phyloP scores from a whole-genome alignment of 352 stramenopile species.

The Phytophthora colocasiae region DNA sequence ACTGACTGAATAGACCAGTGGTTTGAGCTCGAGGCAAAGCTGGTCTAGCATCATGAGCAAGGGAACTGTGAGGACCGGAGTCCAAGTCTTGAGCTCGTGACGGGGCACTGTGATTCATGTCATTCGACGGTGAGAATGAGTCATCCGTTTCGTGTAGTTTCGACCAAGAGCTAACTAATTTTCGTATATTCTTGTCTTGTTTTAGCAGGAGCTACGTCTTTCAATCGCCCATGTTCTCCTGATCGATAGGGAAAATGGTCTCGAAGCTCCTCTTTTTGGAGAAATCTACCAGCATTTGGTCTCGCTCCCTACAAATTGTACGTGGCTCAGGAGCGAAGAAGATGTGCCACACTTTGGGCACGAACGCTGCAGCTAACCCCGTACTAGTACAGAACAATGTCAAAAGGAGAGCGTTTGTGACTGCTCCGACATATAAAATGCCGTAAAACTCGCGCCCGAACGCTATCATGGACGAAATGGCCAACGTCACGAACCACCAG shows the following conservation, averaged over 20 bases:
- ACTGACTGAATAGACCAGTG: slow-evolving; percentile 4
- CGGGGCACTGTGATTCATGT: slow-evolving; percentile 24
- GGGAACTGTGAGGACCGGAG: slow-evolving; percentile 12
- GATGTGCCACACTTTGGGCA: slow-evolving; percentile 41
- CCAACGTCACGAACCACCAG: slow-evolving; percentile 59
- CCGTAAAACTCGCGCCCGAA: slow-evolving; percentile 75
- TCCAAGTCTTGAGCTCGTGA: slow-evolving; percentile 12
- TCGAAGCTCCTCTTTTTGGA: slow-evolving; percentile 35
- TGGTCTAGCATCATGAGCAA: slow-evolving; percentile 7
- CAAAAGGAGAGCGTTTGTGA: slow-evolving; percentile 51
- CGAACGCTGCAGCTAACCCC: slow-evolving; percentile 41
- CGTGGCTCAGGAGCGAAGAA: slow-evolving; percentile 47
- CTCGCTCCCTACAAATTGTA: slow-evolving; percentile 61
- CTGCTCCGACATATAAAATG: slow-evolving; percentile 48
- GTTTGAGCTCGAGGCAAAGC: neutral
- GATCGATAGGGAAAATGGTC: slow-evolving; percentile 52
- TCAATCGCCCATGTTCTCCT: slow-evolving; percentile 15
- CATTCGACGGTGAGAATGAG: neutral
- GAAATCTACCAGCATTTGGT: slow-evolving; percentile 38
- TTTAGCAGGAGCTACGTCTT: neutral
- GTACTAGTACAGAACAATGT: slow-evolving; percentile 41
- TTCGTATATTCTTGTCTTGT: slow-evolving; percentile 1
- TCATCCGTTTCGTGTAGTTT: slow-evolving; percentile 17
- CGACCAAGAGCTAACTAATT: neutral
- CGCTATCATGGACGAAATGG: slow-evolving; percentile 54